A percentile compares a stretch with the other conserved stretches of the same genome.
Evolutionary conservation across 2,329 filamentous ascomycete genomes (phyloP).

Genomic region (Rhynchosporium secalis): DNA sequence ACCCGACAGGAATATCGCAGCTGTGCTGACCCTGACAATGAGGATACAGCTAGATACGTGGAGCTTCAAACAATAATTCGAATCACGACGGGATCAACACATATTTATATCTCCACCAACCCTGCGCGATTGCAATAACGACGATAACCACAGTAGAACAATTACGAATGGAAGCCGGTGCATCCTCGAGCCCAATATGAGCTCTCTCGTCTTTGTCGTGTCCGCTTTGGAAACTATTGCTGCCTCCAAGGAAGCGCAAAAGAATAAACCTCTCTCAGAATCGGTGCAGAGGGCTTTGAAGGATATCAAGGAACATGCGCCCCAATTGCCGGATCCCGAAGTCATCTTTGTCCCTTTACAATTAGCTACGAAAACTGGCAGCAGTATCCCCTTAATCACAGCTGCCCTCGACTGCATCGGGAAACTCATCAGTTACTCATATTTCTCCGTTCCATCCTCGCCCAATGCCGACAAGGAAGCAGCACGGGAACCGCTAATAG

Average conservation of each 20-base stretch:
- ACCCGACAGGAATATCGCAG: constrained; percentile 3
- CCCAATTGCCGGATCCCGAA: constrained; percentile 82
- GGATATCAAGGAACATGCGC: constrained; percentile 83
- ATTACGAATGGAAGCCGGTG: constrained; percentile 35
- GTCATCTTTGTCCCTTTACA: constrained; percentile 88
- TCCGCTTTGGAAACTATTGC: constrained; percentile 91
- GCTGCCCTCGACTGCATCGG: constrained; percentile 96
- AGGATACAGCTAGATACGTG: background rate
- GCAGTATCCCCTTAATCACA: constrained; percentile 82
- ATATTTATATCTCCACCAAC: background rate
- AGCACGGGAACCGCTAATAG: constrained; percentile 74
- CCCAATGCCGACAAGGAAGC: constrained; percentile 43
- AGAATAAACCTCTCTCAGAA: constrained; percentile 80
- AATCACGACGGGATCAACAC: background rate
- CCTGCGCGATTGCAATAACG: constrained; percentile 1
- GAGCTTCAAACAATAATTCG: constrained; percentile 13
- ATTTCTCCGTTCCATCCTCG: constrained; percentile 75
- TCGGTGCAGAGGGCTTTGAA: constrained; percentile 77
- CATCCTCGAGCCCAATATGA: constrained; percentile 60
- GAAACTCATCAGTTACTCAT: constrained; percentile 98
- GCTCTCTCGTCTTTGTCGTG: constrained; percentile 93
- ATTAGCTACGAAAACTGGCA: constrained; percentile 76
- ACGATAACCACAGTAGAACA: constrained; percentile 10
- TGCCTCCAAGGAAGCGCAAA: constrained; percentile 85
- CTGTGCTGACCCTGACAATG: background rate